A percentile compares a stretch with the other conserved stretches of the same genome.
Conservation (phyloP, 139 green algal species). For the Zygnema circumcarinatum region DNA sequence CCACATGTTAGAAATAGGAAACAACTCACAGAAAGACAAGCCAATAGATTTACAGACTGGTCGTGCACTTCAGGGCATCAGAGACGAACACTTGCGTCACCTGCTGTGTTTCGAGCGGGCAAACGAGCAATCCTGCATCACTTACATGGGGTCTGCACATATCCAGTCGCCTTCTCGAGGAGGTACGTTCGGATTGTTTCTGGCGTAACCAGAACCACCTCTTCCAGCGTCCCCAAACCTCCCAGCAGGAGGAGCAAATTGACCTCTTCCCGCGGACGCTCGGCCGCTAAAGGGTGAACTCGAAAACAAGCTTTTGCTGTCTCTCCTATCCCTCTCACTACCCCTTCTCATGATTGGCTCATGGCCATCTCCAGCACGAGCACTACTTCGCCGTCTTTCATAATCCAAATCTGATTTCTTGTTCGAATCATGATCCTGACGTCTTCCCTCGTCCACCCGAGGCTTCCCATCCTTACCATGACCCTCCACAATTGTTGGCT, state of each 20-base stretch:
- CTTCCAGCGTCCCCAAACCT: conserved; percentile 1
- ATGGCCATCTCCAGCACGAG: background rate
- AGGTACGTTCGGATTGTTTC: conserved; percentile 52
- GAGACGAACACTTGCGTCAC: no score
- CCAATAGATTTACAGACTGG: no score
- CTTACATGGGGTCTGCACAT: conserved; percentile 46
- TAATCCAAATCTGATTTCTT: background rate
- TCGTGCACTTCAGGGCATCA: no score
- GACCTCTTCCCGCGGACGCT: background rate
- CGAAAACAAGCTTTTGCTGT: conserved; percentile 17
- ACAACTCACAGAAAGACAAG: no score
- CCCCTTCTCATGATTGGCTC: background rate
- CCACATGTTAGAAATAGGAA: no score
- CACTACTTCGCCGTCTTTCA: background rate
- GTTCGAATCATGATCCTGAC: background rate
- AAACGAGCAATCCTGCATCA: no score
- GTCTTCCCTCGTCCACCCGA: background rate
- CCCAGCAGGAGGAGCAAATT: background rate
- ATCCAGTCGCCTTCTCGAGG: conserved; percentile 57
- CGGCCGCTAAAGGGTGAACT: background rate
- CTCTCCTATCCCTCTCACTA: conserved; percentile 19
- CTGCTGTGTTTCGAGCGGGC: no score
- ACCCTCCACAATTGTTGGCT: background rate
- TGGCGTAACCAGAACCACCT: conserved; percentile 16
- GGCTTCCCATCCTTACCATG: background rate